phyloP scores from a whole-genome alignment of 768 basidiomycete species.

The Leccinellum luteum region DNA sequence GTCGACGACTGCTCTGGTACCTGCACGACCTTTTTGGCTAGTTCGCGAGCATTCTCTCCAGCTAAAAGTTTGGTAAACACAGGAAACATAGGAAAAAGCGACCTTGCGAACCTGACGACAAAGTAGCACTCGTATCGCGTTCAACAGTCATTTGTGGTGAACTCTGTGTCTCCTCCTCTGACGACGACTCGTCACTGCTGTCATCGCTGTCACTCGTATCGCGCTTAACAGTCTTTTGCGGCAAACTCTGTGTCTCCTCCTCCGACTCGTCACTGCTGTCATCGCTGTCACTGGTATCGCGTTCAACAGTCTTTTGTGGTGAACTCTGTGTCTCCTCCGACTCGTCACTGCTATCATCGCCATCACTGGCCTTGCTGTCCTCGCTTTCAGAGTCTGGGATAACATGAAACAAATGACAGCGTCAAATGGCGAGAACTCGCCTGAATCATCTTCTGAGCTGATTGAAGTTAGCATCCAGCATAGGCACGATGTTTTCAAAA shows the following conservation, averaged over 20 bases:
- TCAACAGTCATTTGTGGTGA: conserved; percentile 10
- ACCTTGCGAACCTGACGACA: conserved; percentile 33
- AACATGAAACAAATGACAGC: background rate
- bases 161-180: conserved; percentile 3
- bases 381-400: conserved; percentile 17
- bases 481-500: conserved; percentile 2
- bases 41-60: conserved; percentile 9
- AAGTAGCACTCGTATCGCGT: conserved; percentile 40
- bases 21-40: background rate
- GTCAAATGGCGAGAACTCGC: conserved; percentile 13
- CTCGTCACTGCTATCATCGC: conserved; percentile 6
- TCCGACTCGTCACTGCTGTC: conserved; percentile 7
- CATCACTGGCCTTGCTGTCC: conserved; percentile 8
- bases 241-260: conserved; percentile 1
- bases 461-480: conserved; percentile 4
- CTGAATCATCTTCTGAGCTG: conserved; percentile 21
- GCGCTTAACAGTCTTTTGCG: conserved; percentile 11
- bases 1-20: conserved; percentile 3
- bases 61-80: conserved; percentile 5
- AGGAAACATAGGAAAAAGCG: background rate
- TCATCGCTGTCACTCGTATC: conserved; percentile 14
- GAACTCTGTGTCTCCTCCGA: conserved; percentile 1
- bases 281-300: conserved; percentile 38
- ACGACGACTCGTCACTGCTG: conserved; percentile 4
- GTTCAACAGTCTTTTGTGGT: conserved; percentile 16